Percentiles rank a stretch among this genome's conserved stretches.
These are phyloP conservation scores for Monosporozyma aerobia DNA, from an alignment of 805 yeast species.

Conservation along the genomic window DNA sequence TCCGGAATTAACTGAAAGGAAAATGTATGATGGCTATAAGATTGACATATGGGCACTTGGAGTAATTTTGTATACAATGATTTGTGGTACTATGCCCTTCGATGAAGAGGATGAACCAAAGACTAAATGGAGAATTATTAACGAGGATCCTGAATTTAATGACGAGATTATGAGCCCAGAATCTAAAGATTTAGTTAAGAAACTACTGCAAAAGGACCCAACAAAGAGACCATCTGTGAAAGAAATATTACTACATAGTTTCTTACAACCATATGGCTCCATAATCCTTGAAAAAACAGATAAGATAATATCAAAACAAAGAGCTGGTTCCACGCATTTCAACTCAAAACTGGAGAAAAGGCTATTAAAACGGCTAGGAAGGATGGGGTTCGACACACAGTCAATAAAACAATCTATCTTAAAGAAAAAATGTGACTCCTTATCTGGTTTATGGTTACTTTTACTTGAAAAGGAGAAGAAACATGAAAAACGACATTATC, in stretches of 20 bases:
- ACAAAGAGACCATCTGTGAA: constrained; percentile 46
- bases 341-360: constrained; percentile 54
- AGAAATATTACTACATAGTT: constrained; percentile 44
- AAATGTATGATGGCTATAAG: constrained; percentile 68
- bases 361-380: constrained; percentile 48
- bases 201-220: constrained; percentile 60
- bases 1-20: constrained; percentile 69
- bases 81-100: constrained; percentile 85
- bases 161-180: constrained; percentile 38
- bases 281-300: constrained; percentile 34
- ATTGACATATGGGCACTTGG: constrained; percentile 92
- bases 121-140: constrained; percentile 51
- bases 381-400: constrained; percentile 56
- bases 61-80: constrained; percentile 72
- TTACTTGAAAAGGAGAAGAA: constrained; percentile 41
- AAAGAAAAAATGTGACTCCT: constrained; percentile 54
- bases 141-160: constrained; percentile 53
- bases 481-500: constrained; percentile 25
- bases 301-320: constrained; percentile 30
- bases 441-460: constrained; percentile 69
- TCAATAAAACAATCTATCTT: constrained; percentile 48
- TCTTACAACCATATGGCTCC: constrained; percentile 39
- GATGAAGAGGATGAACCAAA: constrained; percentile 66
- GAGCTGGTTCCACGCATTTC: constrained; percentile 37
- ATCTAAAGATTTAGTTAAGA: constrained; percentile 41